A percentile compares a stretch with the other conserved stretches of the same genome.
Evolutionary conservation across 305 asterid genomes (phyloP).

Genomic region (Fraxinus paxiana): DNA sequence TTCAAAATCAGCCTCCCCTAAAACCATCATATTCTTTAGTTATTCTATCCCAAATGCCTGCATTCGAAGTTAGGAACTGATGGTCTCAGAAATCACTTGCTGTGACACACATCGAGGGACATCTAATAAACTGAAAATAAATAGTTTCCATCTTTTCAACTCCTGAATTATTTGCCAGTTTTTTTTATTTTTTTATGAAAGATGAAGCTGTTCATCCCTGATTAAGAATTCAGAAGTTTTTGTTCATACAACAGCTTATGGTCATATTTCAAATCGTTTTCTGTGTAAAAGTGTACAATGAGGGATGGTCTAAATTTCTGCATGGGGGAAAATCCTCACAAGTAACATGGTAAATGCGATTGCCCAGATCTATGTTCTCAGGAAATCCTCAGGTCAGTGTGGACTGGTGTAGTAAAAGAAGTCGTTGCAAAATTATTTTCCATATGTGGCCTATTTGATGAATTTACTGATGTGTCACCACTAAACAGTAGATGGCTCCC

Average conservation of each 20-base stretch:
- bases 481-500: background rate
- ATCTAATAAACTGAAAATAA: background rate
- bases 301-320: background rate
- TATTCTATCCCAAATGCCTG: background rate
- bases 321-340: conserved; percentile 1
- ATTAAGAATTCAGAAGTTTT: background rate
- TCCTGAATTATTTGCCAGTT: background rate
- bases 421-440: background rate
- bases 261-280: background rate
- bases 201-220: background rate
- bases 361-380: background rate
- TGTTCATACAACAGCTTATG: background rate
- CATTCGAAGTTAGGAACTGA: background rate
- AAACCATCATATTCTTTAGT: background rate
- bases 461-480: background rate
- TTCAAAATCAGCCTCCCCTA: background rate
- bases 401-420: conserved; percentile 5
- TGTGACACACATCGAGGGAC: background rate
- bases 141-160: background rate
- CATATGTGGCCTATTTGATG: background rate
- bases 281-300: background rate
- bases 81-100: background rate
- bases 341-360: conserved; percentile 5
- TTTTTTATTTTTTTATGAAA: background rate
- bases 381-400: background rate